Evolutionary conservation across 2,329 filamentous ascomycete genomes (phyloP).

Genomic region (Aspergillus calidoustus): DNA sequence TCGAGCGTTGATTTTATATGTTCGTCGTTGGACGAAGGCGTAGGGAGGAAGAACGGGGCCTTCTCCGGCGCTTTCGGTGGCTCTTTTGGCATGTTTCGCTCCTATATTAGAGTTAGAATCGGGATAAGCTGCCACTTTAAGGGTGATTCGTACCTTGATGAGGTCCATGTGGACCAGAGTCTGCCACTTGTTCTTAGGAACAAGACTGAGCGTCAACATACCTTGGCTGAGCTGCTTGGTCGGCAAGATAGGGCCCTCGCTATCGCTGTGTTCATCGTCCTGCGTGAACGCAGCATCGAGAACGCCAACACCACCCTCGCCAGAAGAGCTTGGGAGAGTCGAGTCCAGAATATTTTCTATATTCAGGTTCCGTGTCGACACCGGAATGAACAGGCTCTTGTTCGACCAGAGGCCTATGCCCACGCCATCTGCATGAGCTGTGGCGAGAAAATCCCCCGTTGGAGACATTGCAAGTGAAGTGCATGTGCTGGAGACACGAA

Average conservation of each 20-base stretch:
- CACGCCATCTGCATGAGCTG: constrained; percentile 77
- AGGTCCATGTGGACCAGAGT: constrained; percentile 89
- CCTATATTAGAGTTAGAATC: constrained; percentile 49
- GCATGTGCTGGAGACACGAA: constrained; percentile 77
- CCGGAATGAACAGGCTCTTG: constrained; percentile 84
- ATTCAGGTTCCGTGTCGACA: constrained; percentile 82
- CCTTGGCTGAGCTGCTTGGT: constrained; percentile 80
- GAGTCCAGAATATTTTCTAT: constrained; percentile 73
- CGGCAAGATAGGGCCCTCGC: constrained; percentile 58
- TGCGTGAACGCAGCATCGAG: constrained; percentile 76
- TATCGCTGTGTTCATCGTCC: constrained; percentile 51
- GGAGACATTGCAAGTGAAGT: constrained; percentile 84
- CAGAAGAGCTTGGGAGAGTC: constrained; percentile 74
- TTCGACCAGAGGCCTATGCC: constrained; percentile 98
- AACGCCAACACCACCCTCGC: constrained; percentile 76
- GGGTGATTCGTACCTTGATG: constrained; percentile 60
- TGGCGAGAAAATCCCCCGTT: constrained; percentile 93
- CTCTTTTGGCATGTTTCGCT: constrained; percentile 92
- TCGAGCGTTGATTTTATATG: constrained; percentile 30
- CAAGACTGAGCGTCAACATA: constrained; percentile 85
- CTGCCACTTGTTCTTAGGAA: constrained; percentile 92
- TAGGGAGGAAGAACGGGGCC: constrained; percentile 90
- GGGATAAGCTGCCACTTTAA: neutral
- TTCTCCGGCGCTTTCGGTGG: constrained; percentile 90
- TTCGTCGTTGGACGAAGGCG: constrained; percentile 28